These are phyloP conservation scores for Trametes coccinea DNA, from an alignment of 768 basidiomycete genomes.

Conservation along the genomic window DNA sequence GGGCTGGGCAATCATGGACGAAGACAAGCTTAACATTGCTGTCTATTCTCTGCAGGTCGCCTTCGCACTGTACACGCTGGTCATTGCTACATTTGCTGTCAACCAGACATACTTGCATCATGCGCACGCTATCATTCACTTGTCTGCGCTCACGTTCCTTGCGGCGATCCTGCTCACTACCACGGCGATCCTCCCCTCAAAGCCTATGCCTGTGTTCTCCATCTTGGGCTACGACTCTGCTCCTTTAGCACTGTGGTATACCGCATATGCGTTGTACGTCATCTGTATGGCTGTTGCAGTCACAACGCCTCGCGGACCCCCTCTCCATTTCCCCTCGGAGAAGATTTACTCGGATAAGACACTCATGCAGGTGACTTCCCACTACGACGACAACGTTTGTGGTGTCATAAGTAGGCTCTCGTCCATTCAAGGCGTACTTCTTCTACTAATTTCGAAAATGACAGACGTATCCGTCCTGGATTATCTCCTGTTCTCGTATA, in stretches of 20 bases:
- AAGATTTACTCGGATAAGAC: slow-evolving; percentile 75
- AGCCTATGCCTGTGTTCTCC: slow-evolving; percentile 33
- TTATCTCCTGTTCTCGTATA: slow-evolving; percentile 80
- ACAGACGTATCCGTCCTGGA: slow-evolving; percentile 60
- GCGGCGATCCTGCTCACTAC: slow-evolving; percentile 46
- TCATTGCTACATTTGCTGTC: slow-evolving; percentile 53
- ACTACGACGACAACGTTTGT: slow-evolving; percentile 74
- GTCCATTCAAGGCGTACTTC: background rate
- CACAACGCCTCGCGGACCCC: slow-evolving; percentile 69
- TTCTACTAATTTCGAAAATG: background rate
- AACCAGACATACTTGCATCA: slow-evolving; percentile 43
- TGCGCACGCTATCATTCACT: slow-evolving; percentile 49
- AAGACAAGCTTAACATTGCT: slow-evolving; percentile 32
- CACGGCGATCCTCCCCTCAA: slow-evolving; percentile 58
- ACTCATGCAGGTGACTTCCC: slow-evolving; percentile 57
- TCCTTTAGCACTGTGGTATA: slow-evolving; percentile 49
- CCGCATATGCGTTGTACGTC: slow-evolving; percentile 50
- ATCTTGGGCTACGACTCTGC: slow-evolving; percentile 27
- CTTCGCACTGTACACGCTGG: slow-evolving; percentile 61
- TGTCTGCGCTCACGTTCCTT: slow-evolving; percentile 54
- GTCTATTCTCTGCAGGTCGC: slow-evolving; percentile 46
- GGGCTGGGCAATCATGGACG: slow-evolving; percentile 50
- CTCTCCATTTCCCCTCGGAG: slow-evolving; percentile 71
- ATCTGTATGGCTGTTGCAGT: slow-evolving; percentile 44
- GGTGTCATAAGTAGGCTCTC: slow-evolving; percentile 50